These are phyloP conservation scores for Hypoxylon sp. DNA, from an alignment of 2,329 filamentous ascomycete species.

Conservation along the genomic window DNA sequence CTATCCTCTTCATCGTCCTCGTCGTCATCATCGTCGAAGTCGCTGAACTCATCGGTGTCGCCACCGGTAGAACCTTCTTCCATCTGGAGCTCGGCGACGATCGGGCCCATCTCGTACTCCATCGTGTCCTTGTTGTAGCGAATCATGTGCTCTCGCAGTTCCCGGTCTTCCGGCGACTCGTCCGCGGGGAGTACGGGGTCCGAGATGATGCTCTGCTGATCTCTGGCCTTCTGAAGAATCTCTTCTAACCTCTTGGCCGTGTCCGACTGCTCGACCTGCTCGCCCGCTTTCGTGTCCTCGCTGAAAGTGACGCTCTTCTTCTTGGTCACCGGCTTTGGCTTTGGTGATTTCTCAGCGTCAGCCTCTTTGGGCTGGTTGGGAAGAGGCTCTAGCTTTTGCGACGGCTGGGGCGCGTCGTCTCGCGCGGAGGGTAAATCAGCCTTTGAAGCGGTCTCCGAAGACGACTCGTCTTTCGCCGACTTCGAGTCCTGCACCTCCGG, in stretches of 20 bases:
- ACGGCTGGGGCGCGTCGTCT: background rate
- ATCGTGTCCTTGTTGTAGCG: constrained; percentile 69
- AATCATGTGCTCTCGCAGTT: constrained; percentile 85
- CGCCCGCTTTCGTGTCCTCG: constrained; percentile 62
- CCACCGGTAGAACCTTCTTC: constrained; percentile 70
- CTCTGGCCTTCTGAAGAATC: constrained; percentile 64
- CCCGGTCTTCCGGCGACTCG: constrained; percentile 82
- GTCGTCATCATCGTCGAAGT: constrained; percentile 59
- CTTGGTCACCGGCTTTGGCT: constrained; percentile 12
- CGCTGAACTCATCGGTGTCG: constrained; percentile 60
- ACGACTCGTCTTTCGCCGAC: constrained; percentile 21
- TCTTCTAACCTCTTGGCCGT: constrained; percentile 60
- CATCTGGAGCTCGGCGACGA: constrained; percentile 90
- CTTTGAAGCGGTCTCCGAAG: constrained; percentile 1
- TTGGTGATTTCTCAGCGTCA: constrained; percentile 7
- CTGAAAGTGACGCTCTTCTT: constrained; percentile 71
- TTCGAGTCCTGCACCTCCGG: constrained; percentile 13
- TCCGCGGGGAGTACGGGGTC: constrained; percentile 71
- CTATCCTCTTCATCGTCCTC: constrained; percentile 70
- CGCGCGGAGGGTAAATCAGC: constrained; percentile 3
- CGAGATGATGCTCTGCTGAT: constrained; percentile 59
- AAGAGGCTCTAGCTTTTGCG: constrained; percentile 5
- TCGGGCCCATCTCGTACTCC: constrained; percentile 84
- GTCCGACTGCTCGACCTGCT: constrained; percentile 47
- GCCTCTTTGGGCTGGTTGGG: constrained; percentile 3